phyloP scores from a whole-genome alignment of 2,329 filamentous ascomycete genomes.

The Hansfordia pulvinata region DNA sequence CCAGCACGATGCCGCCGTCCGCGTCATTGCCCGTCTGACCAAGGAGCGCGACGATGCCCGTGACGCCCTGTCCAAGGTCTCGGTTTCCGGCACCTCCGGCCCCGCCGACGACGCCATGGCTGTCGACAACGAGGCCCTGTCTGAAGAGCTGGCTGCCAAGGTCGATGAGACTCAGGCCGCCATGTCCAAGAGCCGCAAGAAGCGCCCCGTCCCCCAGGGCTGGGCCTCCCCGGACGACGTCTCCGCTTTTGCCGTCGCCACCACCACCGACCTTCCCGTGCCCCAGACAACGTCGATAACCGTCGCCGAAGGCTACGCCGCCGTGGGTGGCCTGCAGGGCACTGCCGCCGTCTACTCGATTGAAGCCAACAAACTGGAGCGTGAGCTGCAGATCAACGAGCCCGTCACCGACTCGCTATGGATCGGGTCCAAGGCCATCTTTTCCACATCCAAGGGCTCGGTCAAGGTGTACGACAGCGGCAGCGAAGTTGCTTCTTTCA shows the following conservation, averaged over 20 bases:
- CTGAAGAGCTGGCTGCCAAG: constrained; percentile 55
- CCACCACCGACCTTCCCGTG: constrained; percentile 32
- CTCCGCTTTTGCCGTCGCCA: constrained; percentile 27
- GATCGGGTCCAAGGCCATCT: constrained; percentile 53
- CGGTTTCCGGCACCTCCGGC: constrained; percentile 46
- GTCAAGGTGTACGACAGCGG: constrained; percentile 72
- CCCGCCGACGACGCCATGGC: constrained; percentile 78
- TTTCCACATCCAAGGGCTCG: constrained; percentile 61
- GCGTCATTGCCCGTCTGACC: constrained; percentile 85
- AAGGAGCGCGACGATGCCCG: constrained; percentile 86
- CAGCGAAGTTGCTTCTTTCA: constrained; percentile 53
- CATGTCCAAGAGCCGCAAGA: constrained; percentile 81
- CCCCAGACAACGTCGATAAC: constrained; percentile 34
- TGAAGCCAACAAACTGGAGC: constrained; percentile 51
- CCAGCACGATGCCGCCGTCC: constrained; percentile 91
- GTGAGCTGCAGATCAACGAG: constrained; percentile 51
- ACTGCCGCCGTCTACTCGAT: constrained; percentile 64
- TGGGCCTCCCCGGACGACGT: constrained; percentile 73
- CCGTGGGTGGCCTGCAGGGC: constrained; percentile 64
- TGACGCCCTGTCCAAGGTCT: constrained; percentile 75
- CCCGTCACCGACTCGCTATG: constrained; percentile 54
- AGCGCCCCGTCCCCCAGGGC: constrained; percentile 69
- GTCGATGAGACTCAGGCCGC: constrained; percentile 71
- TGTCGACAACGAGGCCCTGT: constrained; percentile 67
- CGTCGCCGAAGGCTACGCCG: constrained; percentile 47